Conservation (phyloP, 352 stramenopile species). For the Phytophthora vignae region DNA sequence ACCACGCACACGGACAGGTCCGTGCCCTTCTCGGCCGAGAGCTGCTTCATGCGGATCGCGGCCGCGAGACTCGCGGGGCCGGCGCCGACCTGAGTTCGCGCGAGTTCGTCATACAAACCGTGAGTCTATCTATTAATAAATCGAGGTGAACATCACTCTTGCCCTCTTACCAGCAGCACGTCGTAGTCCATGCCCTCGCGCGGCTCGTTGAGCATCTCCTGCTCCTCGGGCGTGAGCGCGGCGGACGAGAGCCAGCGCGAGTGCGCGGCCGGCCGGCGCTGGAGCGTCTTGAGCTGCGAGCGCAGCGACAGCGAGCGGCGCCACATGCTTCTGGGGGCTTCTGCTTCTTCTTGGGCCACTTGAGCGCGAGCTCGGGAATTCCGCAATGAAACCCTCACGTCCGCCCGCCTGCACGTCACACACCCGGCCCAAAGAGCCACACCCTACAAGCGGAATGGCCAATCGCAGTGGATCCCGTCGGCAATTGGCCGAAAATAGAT, state of each 20-base stretch:
- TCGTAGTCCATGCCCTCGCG: conserved; percentile 98
- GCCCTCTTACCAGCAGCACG: conserved; percentile 94
- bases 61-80: conserved; percentile 94
- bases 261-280: conserved; percentile 10
- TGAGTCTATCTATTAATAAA: background rate
- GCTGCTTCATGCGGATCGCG: conserved; percentile 98
- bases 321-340: conserved; percentile 38
- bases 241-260: conserved; percentile 49
- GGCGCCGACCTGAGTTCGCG: conserved; percentile 58
- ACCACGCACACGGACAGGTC: conserved; percentile 97
- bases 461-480: conserved; percentile 2
- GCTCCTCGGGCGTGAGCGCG: conserved; percentile 63
- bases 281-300: conserved; percentile 25
- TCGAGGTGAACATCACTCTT: conserved; percentile 1
- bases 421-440: background rate
- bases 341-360: conserved; percentile 26
- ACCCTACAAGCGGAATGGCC: conserved; percentile 33
- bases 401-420: conserved; percentile 30
- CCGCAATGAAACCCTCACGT: conserved; percentile 36
- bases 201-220: conserved; percentile 72
- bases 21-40: conserved; percentile 92
- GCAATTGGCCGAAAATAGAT: conserved; percentile 28
- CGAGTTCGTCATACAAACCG: background rate
- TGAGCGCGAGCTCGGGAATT: conserved; percentile 33
- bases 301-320: conserved; percentile 44